A percentile compares a stretch with the other conserved stretches of the same genome.
Evolutionary conservation across 108 stramenopile species (phyloP).

Genomic region (Parmales sp.): DNA sequence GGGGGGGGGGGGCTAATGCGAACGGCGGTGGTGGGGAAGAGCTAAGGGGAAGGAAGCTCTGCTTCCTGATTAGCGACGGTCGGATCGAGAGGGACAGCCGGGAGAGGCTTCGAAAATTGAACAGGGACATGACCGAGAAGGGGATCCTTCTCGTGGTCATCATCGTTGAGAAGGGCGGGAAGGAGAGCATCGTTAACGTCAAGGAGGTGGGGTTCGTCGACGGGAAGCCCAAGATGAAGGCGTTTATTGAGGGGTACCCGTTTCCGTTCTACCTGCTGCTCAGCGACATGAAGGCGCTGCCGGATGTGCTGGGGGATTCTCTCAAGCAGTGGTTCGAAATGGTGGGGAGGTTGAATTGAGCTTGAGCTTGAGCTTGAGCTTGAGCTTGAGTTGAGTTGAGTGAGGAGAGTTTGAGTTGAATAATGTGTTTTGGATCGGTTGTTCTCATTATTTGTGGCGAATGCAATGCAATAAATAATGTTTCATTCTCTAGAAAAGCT

Average conservation of each 20-base stretch:
- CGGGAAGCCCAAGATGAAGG: slow-evolving; percentile 73
- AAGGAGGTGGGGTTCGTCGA: slow-evolving; percentile 83
- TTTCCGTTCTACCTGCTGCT: slow-evolving; percentile 94
- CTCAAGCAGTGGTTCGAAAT: slow-evolving; percentile 97
- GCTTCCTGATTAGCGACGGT: slow-evolving; percentile 90
- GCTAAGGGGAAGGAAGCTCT: slow-evolving; percentile 63
- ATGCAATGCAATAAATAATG: too few species aligned
- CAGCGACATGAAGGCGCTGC: slow-evolving; percentile 72
- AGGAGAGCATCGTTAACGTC: slow-evolving; percentile 86
- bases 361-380: too few species aligned
- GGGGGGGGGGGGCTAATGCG: too few species aligned
- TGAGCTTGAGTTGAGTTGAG: too few species aligned
- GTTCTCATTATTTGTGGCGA: too few species aligned
- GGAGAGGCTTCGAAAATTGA: slow-evolving; percentile 58
- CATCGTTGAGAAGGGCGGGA: slow-evolving; percentile 74
- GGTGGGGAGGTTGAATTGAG: slow-evolving; percentile 23
- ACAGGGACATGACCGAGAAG: slow-evolving; percentile 79
- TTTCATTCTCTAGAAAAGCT: too few species aligned
- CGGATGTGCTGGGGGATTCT: slow-evolving; percentile 90
- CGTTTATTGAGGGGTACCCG: slow-evolving; percentile 95
- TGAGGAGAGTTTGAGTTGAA: too few species aligned
- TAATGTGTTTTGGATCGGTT: too few species aligned
- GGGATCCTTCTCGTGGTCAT: slow-evolving; percentile 88
- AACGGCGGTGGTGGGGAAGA: slow-evolving; percentile 26
- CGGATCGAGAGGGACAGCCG: slow-evolving; percentile 86